Evolutionary conservation across 1,284 basidiomycete genomes (phyloP).

Genomic region (Cryptococcus amylolentus): DNA sequence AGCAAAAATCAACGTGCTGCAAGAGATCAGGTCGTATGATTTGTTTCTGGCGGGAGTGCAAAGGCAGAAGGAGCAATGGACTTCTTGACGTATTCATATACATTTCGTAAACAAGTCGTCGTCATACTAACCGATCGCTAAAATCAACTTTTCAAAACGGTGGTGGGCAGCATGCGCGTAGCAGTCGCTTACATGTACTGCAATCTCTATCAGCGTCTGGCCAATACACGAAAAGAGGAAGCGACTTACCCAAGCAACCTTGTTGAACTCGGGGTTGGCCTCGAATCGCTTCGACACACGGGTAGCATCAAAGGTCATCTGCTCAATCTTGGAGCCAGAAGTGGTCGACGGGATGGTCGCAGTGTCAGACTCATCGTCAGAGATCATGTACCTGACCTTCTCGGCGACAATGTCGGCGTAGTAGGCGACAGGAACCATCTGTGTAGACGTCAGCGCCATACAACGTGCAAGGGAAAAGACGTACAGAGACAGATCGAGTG

Average conservation of each 20-base stretch:
- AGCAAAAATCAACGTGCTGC: no score
- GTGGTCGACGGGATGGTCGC: slow-evolving; percentile 9
- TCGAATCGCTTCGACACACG: slow-evolving; percentile 16
- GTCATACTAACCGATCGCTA: no score
- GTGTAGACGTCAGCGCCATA: not conserved
- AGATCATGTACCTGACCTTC: slow-evolving; percentile 47
- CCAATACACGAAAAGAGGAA: not conserved
- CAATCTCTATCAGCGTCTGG: no score
- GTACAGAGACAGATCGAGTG: slow-evolving; percentile 49
- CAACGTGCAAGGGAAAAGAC: slow-evolving; percentile 15
- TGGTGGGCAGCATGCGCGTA: no score
- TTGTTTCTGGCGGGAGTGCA: no score
- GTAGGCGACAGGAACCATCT: slow-evolving; percentile 6
- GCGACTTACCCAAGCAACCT: slow-evolving; percentile 21
- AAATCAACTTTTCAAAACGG: no score
- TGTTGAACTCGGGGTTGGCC: slow-evolving; percentile 15
- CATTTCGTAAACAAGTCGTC: no score
- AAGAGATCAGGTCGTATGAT: no score
- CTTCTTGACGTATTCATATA: no score
- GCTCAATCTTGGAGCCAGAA: slow-evolving; percentile 1
- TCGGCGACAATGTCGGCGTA: slow-evolving; percentile 45
- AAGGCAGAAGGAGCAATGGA: no score
- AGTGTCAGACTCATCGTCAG: slow-evolving; percentile 29
- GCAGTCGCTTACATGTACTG: no score
- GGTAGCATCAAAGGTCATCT: slow-evolving; percentile 18